Evolutionary conservation across 129 eudicot genomes (phyloP), one percentile per base, ranked within the genome.

Genomic region (Chrysanthemum lavandulifolium): DNA sequence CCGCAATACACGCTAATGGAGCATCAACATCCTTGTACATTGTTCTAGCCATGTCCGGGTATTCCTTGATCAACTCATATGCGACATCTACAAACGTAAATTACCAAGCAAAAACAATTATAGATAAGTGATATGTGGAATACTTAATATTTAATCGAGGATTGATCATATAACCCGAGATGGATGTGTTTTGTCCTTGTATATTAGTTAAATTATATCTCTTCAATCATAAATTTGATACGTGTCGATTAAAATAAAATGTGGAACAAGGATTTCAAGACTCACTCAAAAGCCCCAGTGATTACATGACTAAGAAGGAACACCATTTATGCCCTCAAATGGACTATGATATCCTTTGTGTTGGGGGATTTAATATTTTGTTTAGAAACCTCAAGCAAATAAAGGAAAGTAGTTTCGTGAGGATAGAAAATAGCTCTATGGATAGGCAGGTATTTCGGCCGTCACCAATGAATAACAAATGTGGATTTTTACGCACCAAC

Each of bases 401-500:
- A 65, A 2, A 14, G 3, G 52, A n/a, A 40, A 0, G 79, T 68
- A n/a, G 23, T 19, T 63, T 16, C 43, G 36, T 78, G 86, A 21
- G 23, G 25, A 78, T 57, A 52, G 51, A 14, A 13, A 49, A 78
- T 49, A n/a, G 83, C 75, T 49, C 29, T 47, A 14, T 29, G 73
- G 56, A 78, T 43, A 2, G 86, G 83, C 14, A 78, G 52, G 3
- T 1, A 2, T 0, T 23, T 12, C 5, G 0, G 0, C 56, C 9
- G 23, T 64, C 71, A 9, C 29, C 3, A n/a, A 48, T 15, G 21
- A 68, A 68, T 23, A 79, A 48, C 71, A 78, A 69, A 49, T 48
- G 15, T 0, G 86, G 74, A 69, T 78, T 73, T 55, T 27, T 67
- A 6, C 56, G 56, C 29, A 78, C 83, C 52, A 82, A 60, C 69